Base-by-base conservation (phyloP, 306 rosid species). In the Crotalaria pallida region DNA sequence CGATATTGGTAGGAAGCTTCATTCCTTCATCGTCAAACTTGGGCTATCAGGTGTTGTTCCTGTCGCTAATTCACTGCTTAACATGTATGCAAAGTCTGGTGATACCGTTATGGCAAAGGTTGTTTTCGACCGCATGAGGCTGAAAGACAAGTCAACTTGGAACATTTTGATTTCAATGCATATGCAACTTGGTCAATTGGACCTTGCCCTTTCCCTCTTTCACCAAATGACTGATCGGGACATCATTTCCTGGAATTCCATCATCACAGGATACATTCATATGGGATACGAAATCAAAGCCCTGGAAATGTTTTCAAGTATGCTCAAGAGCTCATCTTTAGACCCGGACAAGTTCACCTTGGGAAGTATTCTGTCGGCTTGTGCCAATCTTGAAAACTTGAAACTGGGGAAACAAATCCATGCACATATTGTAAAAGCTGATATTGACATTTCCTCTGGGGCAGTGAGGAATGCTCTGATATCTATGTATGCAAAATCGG, bases 31-130 rank as follows among this genome's bases (percentile, higher is more conserved):
- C 47, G 83, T 88, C 17, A 88, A 93, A 67, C 82, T 79, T 3
- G 97, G 97, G 29, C 67, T 84, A 5, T 44, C 90, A 18, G 71
- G 88, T 43, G 81, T 60, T 47, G 78, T 80, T 72, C 79, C 90
- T 33, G 94, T 88, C 7, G 84, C 89, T 0, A 90, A 89, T 72
- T 90, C 96, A 4, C 62, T 90, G 77, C 78, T 93, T n/a, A 93
- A 90, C 78, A 93, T 93, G 98, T 93, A 93, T 77, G 88, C 84
- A 27, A 93, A 90, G 78, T 81, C 85, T 3, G 89, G 98, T 12
- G 88, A 90, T 79, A 78, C 82, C 0, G 43, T 77, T 16, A 85
- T 65, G 16, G 96, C 94, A 3, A 79, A 80, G 58, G 65, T 77
- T 57, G 89, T 93, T 72, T 90, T 88, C 38, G 81, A 90, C 21